These are phyloP conservation scores for Brassica balearica DNA, from an alignment of 441 rosid genomes.

Conservation along the genomic window DNA sequence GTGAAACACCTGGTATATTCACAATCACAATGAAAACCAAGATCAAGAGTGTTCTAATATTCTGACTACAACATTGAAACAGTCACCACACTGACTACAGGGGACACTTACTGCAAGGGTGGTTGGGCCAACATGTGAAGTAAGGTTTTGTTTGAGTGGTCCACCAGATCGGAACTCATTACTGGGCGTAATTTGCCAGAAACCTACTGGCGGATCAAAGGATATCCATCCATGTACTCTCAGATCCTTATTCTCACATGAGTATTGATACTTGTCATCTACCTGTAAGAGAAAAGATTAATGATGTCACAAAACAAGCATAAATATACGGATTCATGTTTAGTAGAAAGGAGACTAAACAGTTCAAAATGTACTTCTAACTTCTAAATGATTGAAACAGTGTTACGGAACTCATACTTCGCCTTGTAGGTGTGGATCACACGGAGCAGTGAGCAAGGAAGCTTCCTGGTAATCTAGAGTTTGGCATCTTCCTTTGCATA, in stretches of 20 bases:
- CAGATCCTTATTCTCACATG: slow-evolving; percentile 69
- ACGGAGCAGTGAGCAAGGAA: slow-evolving; percentile 72
- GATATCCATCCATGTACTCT: slow-evolving; percentile 82
- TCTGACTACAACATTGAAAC: slow-evolving; percentile 11
- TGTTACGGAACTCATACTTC: slow-evolving; percentile 59
- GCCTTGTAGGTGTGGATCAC: slow-evolving; percentile 68
- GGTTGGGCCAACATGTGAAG: slow-evolving; percentile 85
- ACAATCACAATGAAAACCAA: slow-evolving; percentile 5
- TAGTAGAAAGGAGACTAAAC: slow-evolving; percentile 9
- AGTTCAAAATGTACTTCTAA: slow-evolving; percentile 12
- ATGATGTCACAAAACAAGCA: slow-evolving; percentile 18
- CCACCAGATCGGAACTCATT: slow-evolving; percentile 83
- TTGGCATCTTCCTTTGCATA: slow-evolving; percentile 69
- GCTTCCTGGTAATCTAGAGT: slow-evolving; percentile 87
- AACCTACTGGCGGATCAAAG: slow-evolving; percentile 67
- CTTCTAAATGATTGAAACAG: not conserved
- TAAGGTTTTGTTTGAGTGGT: slow-evolving; percentile 73
- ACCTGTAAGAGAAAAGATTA: slow-evolving; percentile 50
- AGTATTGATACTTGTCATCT: slow-evolving; percentile 81
- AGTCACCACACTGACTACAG: not conserved
- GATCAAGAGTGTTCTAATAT: slow-evolving; percentile 10
- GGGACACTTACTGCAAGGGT: slow-evolving; percentile 67
- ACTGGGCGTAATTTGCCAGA: slow-evolving; percentile 80
- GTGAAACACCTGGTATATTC: slow-evolving; percentile 58
- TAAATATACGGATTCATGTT: not conserved